Base-by-base conservation (phyloP, 345 rosid genomes). In the Microthlaspi erraticum region DNA sequence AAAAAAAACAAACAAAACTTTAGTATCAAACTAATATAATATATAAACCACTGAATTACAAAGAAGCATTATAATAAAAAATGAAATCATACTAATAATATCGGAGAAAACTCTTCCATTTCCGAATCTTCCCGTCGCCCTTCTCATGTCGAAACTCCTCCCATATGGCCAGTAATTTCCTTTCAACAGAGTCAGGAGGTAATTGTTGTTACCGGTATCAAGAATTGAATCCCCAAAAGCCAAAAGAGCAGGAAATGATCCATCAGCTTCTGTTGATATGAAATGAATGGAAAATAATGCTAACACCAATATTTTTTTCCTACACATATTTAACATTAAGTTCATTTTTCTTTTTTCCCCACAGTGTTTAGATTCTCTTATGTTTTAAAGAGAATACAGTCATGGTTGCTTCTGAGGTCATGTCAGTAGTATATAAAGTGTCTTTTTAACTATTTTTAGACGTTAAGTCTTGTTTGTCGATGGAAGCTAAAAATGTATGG, bases 141-240 rank as follows among this genome's bases (percentile, higher is more conserved):
- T 2, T 55, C 66, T 74, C 16, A 80, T 75, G 3, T 7, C 4
- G 50, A 77, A 83, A 68, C 82, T 85, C 32, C 76, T 70, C 0
- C 96, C 96, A 37, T 90, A 90, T 0, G 93, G 95, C 49, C 78
- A 79, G 37, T 74, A 71, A 36, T 86, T 78, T 68, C 82, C 78
- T 77, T 73, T 86, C 16, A 74, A 42, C 1, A 76, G 11, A 5
- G 91, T 86, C 5, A 5, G 0, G 13, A 83, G 59, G 8, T 52
- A 2, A 62, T 87, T 86, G 80, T 90, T 87, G 79, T 90, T 90
- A 12, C 96, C 89, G 0, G 93, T 64, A 75, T 86, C 93, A 5
- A 84, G 64, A 1, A 86, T 76, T 20, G 96, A 90, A 66, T 90
- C 93, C 7, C 96, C 93, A 33, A 87, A 86, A 10, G 65, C 77